Conservation (phyloP, 176 grass and related monocot species). For the Cymbopogon citratus region DNA sequence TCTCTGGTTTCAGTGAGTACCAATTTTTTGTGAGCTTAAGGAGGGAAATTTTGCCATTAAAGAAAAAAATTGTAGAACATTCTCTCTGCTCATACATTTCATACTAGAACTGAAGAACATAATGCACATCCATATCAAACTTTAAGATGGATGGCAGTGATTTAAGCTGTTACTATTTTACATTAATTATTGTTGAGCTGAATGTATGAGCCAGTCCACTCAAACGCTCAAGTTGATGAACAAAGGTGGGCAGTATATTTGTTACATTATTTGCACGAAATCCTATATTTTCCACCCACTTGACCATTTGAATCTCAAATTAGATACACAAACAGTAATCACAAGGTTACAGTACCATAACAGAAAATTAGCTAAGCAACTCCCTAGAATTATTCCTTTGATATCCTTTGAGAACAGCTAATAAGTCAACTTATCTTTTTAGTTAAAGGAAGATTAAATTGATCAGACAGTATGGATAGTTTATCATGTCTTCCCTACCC, state of each 20-base stretch:
- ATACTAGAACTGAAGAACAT: neutral
- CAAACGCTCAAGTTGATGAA: neutral
- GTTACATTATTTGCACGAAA: neutral
- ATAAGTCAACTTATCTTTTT: neutral
- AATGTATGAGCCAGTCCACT: neutral
- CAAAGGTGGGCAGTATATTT: neutral
- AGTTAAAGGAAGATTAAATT: neutral
- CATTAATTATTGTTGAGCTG: neutral
- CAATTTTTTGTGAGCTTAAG: slow-evolving; percentile 20
- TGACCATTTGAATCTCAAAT: neutral
- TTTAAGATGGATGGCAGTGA: neutral
- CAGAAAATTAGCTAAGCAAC: neutral
- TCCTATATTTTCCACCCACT: neutral
- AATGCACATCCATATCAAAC: neutral
- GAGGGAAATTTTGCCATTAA: neutral
- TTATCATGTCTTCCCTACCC: neutral
- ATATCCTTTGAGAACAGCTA: neutral
- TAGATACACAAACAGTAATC: neutral
- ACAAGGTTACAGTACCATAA: neutral
- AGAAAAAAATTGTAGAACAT: neutral
- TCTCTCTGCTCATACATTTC: neutral
- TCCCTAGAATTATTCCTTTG: neutral
- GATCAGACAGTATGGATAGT: neutral
- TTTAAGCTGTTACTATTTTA: neutral
- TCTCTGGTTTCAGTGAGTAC: slow-evolving; percentile 48